Evolutionary conservation across 2,329 filamentous ascomycete genomes (phyloP).

Genomic region (Ceratocystis colombiana): DNA sequence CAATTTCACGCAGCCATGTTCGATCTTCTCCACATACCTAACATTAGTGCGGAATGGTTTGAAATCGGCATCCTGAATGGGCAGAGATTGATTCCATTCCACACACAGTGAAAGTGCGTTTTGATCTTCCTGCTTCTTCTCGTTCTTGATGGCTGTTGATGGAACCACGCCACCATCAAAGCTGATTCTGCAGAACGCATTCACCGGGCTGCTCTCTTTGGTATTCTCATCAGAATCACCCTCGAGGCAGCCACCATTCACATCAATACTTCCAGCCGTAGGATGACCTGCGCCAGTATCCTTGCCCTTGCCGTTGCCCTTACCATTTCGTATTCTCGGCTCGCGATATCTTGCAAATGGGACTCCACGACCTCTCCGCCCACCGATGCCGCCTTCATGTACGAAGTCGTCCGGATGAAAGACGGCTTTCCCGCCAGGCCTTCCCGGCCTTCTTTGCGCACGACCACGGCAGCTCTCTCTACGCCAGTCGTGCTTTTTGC

Average conservation of each 20-base stretch:
- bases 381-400: neutral
- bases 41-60: neutral
- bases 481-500: slow-evolving; percentile 36
- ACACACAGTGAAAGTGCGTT: neutral
- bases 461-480: slow-evolving; percentile 25
- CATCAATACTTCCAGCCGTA: neutral
- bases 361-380: neutral
- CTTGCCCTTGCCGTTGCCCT: neutral
- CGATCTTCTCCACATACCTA: neutral
- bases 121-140: neutral
- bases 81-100: neutral
- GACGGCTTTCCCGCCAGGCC: neutral
- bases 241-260: neutral
- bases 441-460: too few species aligned
- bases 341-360: neutral
- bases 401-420: neutral
- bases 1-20: neutral
- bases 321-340: neutral
- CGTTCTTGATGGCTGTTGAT: neutral
- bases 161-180: neutral
- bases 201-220: neutral
- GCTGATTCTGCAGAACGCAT: neutral
- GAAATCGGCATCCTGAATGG: neutral
- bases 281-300: neutral
- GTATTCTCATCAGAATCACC: too few species aligned